These are phyloP conservation scores for Agrostemma githago DNA, from an alignment of 148 eudicot genomes.

Conservation along the genomic window DNA sequence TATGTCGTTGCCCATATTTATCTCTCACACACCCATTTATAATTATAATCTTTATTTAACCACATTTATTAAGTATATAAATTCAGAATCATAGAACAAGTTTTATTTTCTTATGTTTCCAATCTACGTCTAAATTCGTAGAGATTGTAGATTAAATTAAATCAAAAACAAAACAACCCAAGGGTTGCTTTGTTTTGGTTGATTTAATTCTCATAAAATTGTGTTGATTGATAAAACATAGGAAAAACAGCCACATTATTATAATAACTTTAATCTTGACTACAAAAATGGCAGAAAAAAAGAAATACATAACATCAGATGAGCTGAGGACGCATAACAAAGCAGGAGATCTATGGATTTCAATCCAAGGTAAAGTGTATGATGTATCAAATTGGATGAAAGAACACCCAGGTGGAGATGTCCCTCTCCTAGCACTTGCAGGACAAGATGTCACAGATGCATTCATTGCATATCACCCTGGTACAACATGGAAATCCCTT, in stretches of 20 bases:
- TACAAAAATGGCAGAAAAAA: constrained; percentile 23
- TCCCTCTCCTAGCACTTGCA: constrained; percentile 46
- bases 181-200: constrained; percentile 2
- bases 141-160: not conserved
- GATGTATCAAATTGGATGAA: constrained; percentile 76
- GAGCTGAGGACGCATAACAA: constrained; percentile 64
- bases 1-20: too few relatives aligned
- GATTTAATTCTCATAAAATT: not conserved
- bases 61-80: too few relatives aligned
- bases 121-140: too few relatives aligned
- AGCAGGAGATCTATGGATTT: constrained; percentile 77
- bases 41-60: too few relatives aligned
- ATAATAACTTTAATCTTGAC: constrained; percentile 11
- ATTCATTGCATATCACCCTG: constrained; percentile 87
- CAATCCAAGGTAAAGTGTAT: constrained; percentile 81
- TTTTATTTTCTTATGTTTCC: too few relatives aligned
- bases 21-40: too few relatives aligned
- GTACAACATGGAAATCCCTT: constrained; percentile 61
- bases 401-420: constrained; percentile 76
- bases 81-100: too few relatives aligned
- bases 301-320: constrained; percentile 57
- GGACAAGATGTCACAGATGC: constrained; percentile 94
- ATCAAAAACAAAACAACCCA: not conserved
- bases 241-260: not conserved
- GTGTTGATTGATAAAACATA: not conserved